Evolutionary conservation across 176 grass and related monocot species (phyloP).

Genomic region (barley (Hordeum vulgare)): DNA sequence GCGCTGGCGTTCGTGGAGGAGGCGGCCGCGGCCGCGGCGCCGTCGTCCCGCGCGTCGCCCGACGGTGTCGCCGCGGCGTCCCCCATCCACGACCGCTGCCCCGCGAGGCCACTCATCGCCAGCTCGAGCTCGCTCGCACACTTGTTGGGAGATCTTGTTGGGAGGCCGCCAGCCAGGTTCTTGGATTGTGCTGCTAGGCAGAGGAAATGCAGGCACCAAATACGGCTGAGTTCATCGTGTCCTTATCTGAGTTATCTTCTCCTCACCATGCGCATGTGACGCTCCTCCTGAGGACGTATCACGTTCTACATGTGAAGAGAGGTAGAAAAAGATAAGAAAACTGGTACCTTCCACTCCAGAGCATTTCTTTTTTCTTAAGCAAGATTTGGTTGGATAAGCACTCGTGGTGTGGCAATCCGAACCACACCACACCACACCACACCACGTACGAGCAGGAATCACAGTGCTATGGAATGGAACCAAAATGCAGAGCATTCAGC

Average conservation of each 20-base stretch:
- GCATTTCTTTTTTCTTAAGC: neutral
- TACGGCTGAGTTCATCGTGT: neutral
- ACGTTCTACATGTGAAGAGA: conserved; percentile 36
- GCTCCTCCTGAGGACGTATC: conserved; percentile 19
- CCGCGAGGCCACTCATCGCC: conserved; percentile 59
- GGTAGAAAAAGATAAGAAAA: neutral
- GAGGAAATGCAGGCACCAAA: conserved; percentile 21
- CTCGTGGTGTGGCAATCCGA: neutral
- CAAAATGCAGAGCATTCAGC: neutral
- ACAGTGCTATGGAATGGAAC: neutral
- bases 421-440: no score
- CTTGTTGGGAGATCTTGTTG: neutral
- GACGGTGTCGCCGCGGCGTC: conserved; percentile 31
- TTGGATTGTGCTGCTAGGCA: neutral
- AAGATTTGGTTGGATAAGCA: neutral
- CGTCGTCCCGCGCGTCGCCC: conserved; percentile 32
- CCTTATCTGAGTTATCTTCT: neutral
- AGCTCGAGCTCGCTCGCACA: neutral
- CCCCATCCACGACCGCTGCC: conserved; percentile 53
- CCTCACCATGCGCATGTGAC: conserved; percentile 12
- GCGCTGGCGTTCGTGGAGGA: conserved; percentile 66
- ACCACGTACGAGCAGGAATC: neutral
- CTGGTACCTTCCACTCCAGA: neutral
- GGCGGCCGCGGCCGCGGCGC: no score
- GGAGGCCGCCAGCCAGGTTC: neutral